Conservation (phyloP, 495 filamentous ascomycete genomes). For the Neurospora sp. region DNA sequence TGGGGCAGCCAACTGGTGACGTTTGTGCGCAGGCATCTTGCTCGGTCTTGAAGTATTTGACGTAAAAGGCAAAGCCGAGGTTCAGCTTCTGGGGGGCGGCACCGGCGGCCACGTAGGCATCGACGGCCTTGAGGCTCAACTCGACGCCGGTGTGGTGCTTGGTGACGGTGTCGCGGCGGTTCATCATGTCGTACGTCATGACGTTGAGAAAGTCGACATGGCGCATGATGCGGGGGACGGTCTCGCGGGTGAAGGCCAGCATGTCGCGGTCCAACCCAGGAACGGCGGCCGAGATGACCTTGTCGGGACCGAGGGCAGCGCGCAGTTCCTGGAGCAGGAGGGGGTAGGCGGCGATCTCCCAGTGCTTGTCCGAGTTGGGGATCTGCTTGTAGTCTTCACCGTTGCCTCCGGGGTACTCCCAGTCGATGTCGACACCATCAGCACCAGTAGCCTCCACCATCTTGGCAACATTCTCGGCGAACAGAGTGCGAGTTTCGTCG, state of each 20-base stretch:
- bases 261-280: conserved; percentile 60
- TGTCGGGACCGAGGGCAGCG: conserved; percentile 46
- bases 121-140: conserved; percentile 43
- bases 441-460: conserved; percentile 55
- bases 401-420: conserved; percentile 76
- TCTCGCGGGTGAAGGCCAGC: conserved; percentile 59
- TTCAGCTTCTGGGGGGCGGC: conserved; percentile 49
- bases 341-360: conserved; percentile 57
- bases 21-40: conserved; percentile 36
- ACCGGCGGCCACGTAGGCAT: conserved; percentile 52
- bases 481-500: conserved; percentile 40
- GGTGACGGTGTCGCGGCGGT: conserved; percentile 59
- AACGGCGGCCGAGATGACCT: conserved; percentile 59
- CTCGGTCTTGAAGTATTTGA: conserved; percentile 60
- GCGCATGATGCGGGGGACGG: conserved; percentile 50
- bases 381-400: conserved; percentile 62
- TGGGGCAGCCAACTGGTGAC: conserved; percentile 50
- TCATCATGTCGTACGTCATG: conserved; percentile 76
- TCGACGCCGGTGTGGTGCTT: conserved; percentile 55
- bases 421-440: conserved; percentile 65
- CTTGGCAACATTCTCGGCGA: conserved; percentile 52
- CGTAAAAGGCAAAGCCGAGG: conserved; percentile 66
- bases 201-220: conserved; percentile 67
- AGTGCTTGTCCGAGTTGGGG: conserved; percentile 50
- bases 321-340: conserved; percentile 51